Evolutionary conservation across 176 grass and related monocot species (phyloP).

Genomic region (Olyra latifolia): DNA sequence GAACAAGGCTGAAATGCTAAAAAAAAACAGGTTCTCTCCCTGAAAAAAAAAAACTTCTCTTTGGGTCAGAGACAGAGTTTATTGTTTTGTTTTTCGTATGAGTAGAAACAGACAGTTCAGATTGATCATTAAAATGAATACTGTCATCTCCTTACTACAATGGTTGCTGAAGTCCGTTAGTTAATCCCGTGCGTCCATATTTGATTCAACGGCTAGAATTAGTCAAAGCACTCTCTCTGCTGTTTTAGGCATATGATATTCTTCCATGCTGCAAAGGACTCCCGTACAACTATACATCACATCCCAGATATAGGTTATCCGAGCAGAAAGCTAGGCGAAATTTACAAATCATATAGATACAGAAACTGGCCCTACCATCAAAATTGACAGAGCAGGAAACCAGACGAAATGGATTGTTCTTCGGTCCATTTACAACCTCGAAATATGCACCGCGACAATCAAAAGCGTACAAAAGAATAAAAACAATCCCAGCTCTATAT

Average conservation of each 20-base stretch:
- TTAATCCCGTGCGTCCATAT: background rate
- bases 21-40: too few species aligned
- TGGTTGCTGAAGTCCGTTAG: too few species aligned
- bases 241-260: too few species aligned
- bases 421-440: background rate
- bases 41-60: too few species aligned
- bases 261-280: background rate
- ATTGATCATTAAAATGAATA: too few species aligned
- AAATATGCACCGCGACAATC: slow-evolving; percentile 4
- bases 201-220: too few species aligned
- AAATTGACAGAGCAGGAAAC: background rate
- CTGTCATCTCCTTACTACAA: too few species aligned
- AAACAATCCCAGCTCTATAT: slow-evolving; percentile 20
- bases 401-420: background rate
- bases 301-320: background rate
- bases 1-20: too few species aligned
- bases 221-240: too few species aligned
- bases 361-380: background rate
- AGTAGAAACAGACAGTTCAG: too few species aligned
- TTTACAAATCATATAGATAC: background rate
- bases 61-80: too few species aligned
- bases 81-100: too few species aligned
- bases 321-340: background rate
- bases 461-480: background rate
- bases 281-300: background rate